Evolutionary conservation across 2,329 filamentous ascomycete genomes (phyloP), one percentile per base, ranked within the genome.

Genomic region (Helotiales sp.): DNA sequence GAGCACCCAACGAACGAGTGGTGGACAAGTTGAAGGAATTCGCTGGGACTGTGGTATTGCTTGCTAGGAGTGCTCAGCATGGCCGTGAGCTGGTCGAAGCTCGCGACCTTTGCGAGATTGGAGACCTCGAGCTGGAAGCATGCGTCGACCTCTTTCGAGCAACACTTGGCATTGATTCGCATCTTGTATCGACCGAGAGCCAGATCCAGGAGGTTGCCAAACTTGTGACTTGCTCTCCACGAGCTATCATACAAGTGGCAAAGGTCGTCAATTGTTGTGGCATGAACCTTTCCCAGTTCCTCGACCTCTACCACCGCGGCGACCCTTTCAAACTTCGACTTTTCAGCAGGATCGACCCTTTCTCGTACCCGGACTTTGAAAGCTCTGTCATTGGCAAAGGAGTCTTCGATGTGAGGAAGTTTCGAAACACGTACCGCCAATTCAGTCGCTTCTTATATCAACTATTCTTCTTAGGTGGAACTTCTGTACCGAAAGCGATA

Each of bases 231-330:
- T 61, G 55, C 31, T 38, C 63, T 22, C 66, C 65, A 7, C 60
- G 63, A 25, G 66, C 63, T 3, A 61, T 68, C 25, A 62, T 62
- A 30, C 66, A 68, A 46, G 58, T 61, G 19, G 61, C 62, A 40
- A 54, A 57, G 5, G 50, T 67, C 10, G 59, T 67, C n/a, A 68
- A 64, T 12, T 54, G 57, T 24, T 62, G 60, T 19, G 59, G 62
- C 4, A 68, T 68, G 65, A 65, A 62, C 12, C 49, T 63, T 8
- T 59, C 65, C 19, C 66, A 68, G 34, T 66, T 66, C 22, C 55
- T 66, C 7, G 52, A 63, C 10, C 49, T 68, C 30, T 68, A 63
- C 46, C 47, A 58, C 13, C 61, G 52, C 33, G 59, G 55, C n/a
- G 62, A 66, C 52, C 31, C 61, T 15, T 65, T 63, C 49, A 63